Evolutionary conservation across 106 monocot genomes (phyloP).

Genomic region (Platanthera guangdongensis): DNA sequence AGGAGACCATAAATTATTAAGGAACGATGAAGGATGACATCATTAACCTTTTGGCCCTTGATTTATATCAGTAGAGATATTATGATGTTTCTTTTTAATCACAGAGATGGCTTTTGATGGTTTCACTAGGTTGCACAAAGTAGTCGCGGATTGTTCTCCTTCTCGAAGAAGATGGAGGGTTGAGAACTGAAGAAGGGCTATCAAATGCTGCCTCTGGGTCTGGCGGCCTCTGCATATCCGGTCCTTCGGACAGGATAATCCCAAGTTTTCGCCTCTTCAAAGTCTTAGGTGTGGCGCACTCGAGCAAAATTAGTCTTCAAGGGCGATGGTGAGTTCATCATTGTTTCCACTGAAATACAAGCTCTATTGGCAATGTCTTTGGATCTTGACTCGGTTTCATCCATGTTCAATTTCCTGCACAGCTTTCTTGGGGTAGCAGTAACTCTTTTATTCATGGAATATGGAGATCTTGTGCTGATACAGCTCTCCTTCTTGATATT

Average conservation of each 20-base stretch:
- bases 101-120: background rate
- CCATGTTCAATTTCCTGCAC: slow-evolving; percentile 27
- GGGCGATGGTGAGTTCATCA: slow-evolving; percentile 25
- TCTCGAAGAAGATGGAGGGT: slow-evolving; percentile 69
- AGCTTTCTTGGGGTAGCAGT: slow-evolving; percentile 31
- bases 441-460: slow-evolving; percentile 53
- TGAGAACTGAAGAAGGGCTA: slow-evolving; percentile 81
- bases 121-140: slow-evolving; percentile 7
- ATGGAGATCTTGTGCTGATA: slow-evolving; percentile 38
- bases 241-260: slow-evolving; percentile 8
- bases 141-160: slow-evolving; percentile 83
- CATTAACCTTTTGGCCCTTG: background rate
- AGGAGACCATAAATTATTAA: background rate
- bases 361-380: background rate
- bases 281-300: slow-evolving; percentile 53
- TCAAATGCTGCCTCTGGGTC: slow-evolving; percentile 20
- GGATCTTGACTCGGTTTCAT: slow-evolving; percentile 15
- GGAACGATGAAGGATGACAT: background rate
- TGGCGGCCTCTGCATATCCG: slow-evolving; percentile 35
- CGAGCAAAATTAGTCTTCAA: slow-evolving; percentile 10
- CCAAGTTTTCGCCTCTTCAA: slow-evolving; percentile 35
- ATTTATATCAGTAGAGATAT: background rate
- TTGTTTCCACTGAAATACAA: slow-evolving; percentile 3
- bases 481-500: slow-evolving; percentile 37
- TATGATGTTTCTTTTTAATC: background rate